Conservation (phyloP, 2,329 filamentous ascomycete species). For the Trichoderma atrobrunneum region DNA sequence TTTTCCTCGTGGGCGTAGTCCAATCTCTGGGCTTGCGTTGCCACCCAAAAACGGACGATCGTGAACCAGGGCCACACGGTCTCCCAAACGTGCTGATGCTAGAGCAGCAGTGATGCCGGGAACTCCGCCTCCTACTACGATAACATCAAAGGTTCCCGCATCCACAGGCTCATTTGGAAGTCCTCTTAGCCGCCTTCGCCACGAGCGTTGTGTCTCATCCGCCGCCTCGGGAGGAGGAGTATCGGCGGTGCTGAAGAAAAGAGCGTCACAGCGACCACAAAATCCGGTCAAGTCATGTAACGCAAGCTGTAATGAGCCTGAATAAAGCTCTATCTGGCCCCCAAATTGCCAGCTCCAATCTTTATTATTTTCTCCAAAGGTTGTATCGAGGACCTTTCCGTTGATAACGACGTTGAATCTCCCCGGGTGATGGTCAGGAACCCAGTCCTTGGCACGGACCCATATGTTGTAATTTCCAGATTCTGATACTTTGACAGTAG, state of each 20-base stretch:
- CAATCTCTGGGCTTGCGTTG: constrained; percentile 11
- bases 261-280: neutral
- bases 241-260: neutral
- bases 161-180: neutral
- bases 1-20: neutral
- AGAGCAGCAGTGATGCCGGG: neutral
- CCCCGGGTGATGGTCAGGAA: neutral
- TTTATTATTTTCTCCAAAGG: neutral
- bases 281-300: constrained; percentile 2
- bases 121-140: neutral
- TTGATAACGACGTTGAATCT: neutral
- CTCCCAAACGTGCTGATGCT: neutral
- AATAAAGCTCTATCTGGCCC: neutral
- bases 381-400: neutral
- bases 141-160: neutral
- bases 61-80: neutral
- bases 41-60: constrained; percentile 1
- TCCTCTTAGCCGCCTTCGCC: neutral
- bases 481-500: neutral
- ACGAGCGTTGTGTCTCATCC: neutral
- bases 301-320: neutral
- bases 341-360: constrained; percentile 1
- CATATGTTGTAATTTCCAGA: neutral
- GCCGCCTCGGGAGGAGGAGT: neutral
- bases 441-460: constrained; percentile 11